These are phyloP conservation scores for Aspergillus puulaauensis DNA, from an alignment of 2,329 filamentous ascomycete genomes.

Conservation along the genomic window DNA sequence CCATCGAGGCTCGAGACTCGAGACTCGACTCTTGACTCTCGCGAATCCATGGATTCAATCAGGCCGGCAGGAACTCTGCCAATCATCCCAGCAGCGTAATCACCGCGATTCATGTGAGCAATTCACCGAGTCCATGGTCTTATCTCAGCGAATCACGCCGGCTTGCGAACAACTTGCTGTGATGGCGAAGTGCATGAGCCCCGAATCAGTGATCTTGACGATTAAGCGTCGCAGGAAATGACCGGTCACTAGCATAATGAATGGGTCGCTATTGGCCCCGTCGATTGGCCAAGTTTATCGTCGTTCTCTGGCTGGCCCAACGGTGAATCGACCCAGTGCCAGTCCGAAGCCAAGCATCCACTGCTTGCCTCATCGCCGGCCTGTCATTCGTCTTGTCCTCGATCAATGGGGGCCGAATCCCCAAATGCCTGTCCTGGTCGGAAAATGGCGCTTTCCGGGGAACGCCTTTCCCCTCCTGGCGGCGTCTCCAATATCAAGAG, in stretches of 20 bases:
- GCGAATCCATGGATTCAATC: background rate
- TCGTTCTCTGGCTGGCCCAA: slow-evolving; percentile 15
- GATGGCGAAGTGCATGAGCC: background rate
- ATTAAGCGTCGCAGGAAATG: background rate
- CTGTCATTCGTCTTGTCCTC: slow-evolving; percentile 1
- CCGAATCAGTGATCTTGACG: background rate
- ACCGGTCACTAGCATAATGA: background rate
- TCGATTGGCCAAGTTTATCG: slow-evolving; percentile 11
- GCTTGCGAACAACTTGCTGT: background rate
- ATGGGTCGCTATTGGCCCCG: background rate
- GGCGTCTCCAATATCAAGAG: slow-evolving; percentile 2
- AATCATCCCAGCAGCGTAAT: background rate
- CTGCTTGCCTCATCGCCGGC: background rate
- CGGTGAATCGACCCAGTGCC: slow-evolving; percentile 3
- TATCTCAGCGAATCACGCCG: background rate
- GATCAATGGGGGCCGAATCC: background rate
- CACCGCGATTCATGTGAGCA: background rate
- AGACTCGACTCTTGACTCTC: no score
- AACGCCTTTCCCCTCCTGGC: background rate
- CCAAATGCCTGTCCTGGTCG: background rate
- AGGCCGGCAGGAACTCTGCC: background rate
- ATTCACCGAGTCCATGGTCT: background rate
- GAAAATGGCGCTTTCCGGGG: slow-evolving; percentile 13
- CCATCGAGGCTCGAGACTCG: no score
- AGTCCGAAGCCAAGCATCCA: slow-evolving; percentile 1